phyloP scores from a whole-genome alignment of 2,329 filamentous ascomycete genomes.

The Fusarium musae region DNA sequence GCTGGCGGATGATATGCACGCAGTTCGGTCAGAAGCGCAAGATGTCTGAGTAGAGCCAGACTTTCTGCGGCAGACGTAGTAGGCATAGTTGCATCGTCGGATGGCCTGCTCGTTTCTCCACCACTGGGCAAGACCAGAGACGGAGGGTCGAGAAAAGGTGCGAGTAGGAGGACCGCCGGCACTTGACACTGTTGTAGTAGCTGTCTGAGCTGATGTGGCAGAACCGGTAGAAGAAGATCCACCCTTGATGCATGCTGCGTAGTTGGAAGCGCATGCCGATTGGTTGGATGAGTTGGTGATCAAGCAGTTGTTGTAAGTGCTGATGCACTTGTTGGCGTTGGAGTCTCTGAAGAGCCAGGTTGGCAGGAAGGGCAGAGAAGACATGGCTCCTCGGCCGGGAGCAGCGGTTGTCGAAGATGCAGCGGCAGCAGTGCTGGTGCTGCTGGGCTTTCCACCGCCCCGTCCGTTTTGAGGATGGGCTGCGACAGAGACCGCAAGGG shows the following conservation, averaged over 20 bases:
- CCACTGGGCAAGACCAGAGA: background rate
- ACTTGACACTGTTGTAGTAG: background rate
- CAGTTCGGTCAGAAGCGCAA: background rate
- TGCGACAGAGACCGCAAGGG: conserved; percentile 5
- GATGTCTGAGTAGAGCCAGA: background rate
- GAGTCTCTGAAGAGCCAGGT: conserved; percentile 6
- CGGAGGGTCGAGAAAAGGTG: background rate
- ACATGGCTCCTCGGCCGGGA: background rate
- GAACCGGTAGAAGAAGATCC: background rate
- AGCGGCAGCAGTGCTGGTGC: background rate
- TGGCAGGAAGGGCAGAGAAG: conserved; percentile 7
- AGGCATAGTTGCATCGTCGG: background rate
- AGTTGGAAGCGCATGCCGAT: background rate
- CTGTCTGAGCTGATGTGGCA: background rate
- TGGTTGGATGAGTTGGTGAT: conserved; percentile 4
- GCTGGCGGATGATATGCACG: background rate
- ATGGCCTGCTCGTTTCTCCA: conserved; percentile 1
- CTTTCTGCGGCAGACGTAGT: conserved; percentile 9
- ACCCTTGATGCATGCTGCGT: conserved; percentile 1
- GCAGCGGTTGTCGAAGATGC: background rate
- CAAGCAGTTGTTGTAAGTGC: conserved; percentile 11
- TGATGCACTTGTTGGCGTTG: conserved; percentile 12
- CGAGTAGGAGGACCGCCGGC: background rate
- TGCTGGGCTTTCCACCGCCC: background rate
- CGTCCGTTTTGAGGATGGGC: background rate